These are phyloP conservation scores for Aegilops umbellulata DNA, from an alignment of 176 grass and related monocot species.

Conservation along the genomic window DNA sequence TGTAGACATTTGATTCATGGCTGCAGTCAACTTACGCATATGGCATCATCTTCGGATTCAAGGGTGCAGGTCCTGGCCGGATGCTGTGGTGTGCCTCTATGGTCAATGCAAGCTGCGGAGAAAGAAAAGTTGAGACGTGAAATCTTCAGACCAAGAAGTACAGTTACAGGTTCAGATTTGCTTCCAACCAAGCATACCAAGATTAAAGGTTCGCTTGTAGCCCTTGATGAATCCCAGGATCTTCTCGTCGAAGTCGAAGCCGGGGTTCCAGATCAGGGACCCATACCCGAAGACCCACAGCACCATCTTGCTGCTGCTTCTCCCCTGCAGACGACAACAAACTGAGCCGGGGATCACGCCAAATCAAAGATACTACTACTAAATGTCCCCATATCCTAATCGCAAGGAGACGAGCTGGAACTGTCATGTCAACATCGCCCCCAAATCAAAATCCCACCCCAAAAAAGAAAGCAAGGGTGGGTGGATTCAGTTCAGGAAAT, in stretches of 20 bases:
- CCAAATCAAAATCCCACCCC: neutral
- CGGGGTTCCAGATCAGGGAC: slow-evolving; percentile 96
- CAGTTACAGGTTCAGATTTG: neutral
- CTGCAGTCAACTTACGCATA: slow-evolving; percentile 55
- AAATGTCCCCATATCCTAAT: neutral
- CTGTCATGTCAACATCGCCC: neutral
- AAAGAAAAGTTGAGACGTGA: neutral
- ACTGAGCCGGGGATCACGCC: neutral
- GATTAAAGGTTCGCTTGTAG: slow-evolving; percentile 83
- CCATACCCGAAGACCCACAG: slow-evolving; percentile 96
- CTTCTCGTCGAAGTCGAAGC: slow-evolving; percentile 88
- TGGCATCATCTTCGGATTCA: slow-evolving; percentile 57
- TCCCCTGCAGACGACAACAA: neutral
- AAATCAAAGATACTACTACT: neutral
- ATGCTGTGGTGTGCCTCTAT: slow-evolving; percentile 81
- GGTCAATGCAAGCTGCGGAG: slow-evolving; percentile 84
- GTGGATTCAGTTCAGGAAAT: neutral
- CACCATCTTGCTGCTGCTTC: slow-evolving; percentile 47
- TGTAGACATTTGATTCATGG: neutral
- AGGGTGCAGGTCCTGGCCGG: slow-evolving; percentile 93
- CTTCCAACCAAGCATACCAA: slow-evolving; percentile 49
- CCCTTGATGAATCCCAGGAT: slow-evolving; percentile 80
- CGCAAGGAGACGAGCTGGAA: no score
- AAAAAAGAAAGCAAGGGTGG: neutral
- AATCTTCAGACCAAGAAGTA: neutral